These are phyloP conservation scores for Nyssa sinensis DNA, from an alignment of 148 eudicot genomes.

Conservation along the genomic window DNA sequence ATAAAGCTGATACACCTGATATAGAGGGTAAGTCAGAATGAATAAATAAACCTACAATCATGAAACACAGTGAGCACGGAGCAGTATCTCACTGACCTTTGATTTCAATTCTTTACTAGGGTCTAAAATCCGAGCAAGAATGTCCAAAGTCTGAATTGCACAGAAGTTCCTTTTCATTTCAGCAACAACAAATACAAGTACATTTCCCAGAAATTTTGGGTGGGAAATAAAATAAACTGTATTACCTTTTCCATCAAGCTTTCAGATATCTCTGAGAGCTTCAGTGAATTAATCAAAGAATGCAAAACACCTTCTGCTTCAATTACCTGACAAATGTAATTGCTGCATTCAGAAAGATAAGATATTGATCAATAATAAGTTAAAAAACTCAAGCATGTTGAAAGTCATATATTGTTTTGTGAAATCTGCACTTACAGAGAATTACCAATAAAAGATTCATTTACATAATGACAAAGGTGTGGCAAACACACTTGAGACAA, in stretches of 20 bases:
- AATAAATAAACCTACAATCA: background rate
- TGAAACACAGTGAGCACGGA: background rate
- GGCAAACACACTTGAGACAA: background rate
- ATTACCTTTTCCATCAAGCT: slow-evolving; percentile 51
- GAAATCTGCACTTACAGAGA: too few relatives aligned
- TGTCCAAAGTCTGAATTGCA: slow-evolving; percentile 55
- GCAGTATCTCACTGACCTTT: slow-evolving; percentile 42
- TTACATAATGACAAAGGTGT: background rate
- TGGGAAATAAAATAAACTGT: slow-evolving; percentile 4
- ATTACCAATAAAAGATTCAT: background rate
- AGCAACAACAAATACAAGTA: background rate
- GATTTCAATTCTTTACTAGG: slow-evolving; percentile 67
- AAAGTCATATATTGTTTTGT: background rate
- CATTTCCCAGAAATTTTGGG: slow-evolving; percentile 6
- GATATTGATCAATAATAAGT: slow-evolving; percentile 14
- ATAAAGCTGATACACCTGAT: slow-evolving; percentile 46
- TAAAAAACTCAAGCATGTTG: slow-evolving; percentile 11
- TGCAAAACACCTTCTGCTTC: slow-evolving; percentile 52
- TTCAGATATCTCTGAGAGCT: slow-evolving; percentile 37
- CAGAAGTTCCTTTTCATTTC: background rate
- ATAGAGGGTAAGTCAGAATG: slow-evolving; percentile 8
- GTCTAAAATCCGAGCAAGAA: slow-evolving; percentile 73
- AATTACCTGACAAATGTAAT: slow-evolving; percentile 54
- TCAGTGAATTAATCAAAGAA: slow-evolving; percentile 48
- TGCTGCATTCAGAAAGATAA: slow-evolving; percentile 42